Conservation (phyloP, 1,284 basidiomycete species). For the Papiliotrema flavescens region DNA sequence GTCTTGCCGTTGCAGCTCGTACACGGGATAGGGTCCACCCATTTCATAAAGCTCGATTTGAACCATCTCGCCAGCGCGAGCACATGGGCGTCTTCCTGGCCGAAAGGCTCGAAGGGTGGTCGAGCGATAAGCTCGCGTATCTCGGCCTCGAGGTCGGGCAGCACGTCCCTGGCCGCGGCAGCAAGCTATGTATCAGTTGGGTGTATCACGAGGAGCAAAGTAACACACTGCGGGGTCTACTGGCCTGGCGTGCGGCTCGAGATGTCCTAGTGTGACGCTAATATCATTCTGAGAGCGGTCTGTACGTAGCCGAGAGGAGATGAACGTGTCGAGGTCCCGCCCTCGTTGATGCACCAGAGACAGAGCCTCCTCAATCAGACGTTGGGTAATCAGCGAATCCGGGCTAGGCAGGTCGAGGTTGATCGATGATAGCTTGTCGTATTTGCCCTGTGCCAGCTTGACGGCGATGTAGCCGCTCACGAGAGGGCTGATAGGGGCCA, state of each 20-base stretch:
- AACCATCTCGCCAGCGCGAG: slow-evolving; percentile 51
- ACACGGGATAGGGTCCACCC: slow-evolving; percentile 53
- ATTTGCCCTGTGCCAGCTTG: background rate
- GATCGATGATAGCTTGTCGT: background rate
- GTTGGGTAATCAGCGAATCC: background rate
- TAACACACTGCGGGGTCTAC: background rate
- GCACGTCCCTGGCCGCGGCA: too few species aligned
- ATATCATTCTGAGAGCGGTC: background rate
- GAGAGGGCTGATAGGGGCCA: background rate
- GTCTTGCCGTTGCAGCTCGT: slow-evolving; percentile 41
- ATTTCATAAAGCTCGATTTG: slow-evolving; percentile 50
- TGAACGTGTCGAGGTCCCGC: background rate
- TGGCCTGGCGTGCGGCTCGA: background rate
- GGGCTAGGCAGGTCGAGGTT: background rate
- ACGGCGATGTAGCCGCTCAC: background rate
- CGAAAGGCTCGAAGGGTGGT: slow-evolving; percentile 31
- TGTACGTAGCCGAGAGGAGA: background rate
- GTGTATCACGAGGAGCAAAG: background rate
- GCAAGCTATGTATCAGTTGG: background rate
- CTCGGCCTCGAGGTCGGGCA: background rate
- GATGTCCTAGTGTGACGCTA: background rate
- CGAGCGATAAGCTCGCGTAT: background rate
- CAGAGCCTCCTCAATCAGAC: background rate
- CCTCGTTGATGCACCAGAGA: background rate
- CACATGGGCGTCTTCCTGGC: slow-evolving; percentile 35